Evolutionary conservation across 352 stramenopile species (phyloP).

Genomic region (Elongisporangium senticosum): DNA sequence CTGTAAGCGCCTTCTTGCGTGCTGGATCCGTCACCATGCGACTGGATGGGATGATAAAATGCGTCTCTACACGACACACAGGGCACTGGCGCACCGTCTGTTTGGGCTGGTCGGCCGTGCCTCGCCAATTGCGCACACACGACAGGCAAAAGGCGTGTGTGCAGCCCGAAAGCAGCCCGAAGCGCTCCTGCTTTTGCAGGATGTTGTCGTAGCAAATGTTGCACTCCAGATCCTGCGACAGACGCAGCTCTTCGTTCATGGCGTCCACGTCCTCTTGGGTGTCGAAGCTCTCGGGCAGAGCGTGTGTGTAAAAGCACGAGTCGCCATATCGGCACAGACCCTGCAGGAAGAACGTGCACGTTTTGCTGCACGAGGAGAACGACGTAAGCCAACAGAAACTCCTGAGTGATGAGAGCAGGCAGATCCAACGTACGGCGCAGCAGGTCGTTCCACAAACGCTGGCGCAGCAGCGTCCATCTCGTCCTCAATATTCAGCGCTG

Average conservation of each 20-base stretch:
- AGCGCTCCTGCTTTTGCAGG: slow-evolving; percentile 66
- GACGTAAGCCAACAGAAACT: slow-evolving; percentile 4
- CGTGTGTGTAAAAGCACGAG: slow-evolving; percentile 78
- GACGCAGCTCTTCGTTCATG: slow-evolving; percentile 55
- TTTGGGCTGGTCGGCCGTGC: slow-evolving; percentile 55
- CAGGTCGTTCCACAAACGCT: slow-evolving; percentile 34
- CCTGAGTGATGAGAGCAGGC: background rate
- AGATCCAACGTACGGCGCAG: background rate
- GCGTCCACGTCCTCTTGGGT: slow-evolving; percentile 45
- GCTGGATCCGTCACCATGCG: slow-evolving; percentile 62
- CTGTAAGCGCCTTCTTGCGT: slow-evolving; percentile 65
- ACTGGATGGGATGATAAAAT: slow-evolving; percentile 81
- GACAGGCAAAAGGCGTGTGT: slow-evolving; percentile 78
- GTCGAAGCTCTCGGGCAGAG: slow-evolving; percentile 30
- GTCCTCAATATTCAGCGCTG: slow-evolving; percentile 37
- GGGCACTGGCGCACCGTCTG: slow-evolving; percentile 76
- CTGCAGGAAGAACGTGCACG: slow-evolving; percentile 80
- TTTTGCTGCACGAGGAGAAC: slow-evolving; percentile 34
- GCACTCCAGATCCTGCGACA: slow-evolving; percentile 71
- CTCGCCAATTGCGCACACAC: slow-evolving; percentile 78
- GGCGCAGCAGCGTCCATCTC: slow-evolving; percentile 33
- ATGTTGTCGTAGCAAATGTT: slow-evolving; percentile 85
- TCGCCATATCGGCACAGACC: slow-evolving; percentile 75
- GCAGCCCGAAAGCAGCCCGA: slow-evolving; percentile 78
- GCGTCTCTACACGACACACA: slow-evolving; percentile 70